Base-by-base conservation (phyloP, 2,329 filamentous ascomycete genomes). In the Orbilia ellipsospora region DNA sequence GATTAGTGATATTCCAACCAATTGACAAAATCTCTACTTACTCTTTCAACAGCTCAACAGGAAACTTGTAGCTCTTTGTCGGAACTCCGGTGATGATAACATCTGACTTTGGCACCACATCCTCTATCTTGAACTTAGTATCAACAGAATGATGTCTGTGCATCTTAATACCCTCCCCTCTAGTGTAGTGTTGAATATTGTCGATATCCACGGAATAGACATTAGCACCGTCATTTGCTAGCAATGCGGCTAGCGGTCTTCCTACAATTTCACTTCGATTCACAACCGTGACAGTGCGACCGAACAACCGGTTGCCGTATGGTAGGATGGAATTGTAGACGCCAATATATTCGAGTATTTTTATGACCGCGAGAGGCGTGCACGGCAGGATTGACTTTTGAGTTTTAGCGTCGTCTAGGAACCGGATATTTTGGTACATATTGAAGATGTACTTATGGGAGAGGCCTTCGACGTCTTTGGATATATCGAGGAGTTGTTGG, bases 391-490 rank as follows among this genome's bases (percentile, higher is more conserved):
- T 92, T 57, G 91, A 96, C 85, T 99, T 98, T 82, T 92, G 92
- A 72, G 85, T 86, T 82, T 93, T 92, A 51, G 86, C 83, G 3
- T 90, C 90, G 83, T 99, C 95, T 68, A 99, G 87, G 85, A 94
- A 98, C 78, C 95, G 92, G 80, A 96, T 89, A 85, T 99, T 99
- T 86, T 97, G 92, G 85, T 98, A 99, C 94, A 99, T 97, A 87
- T 99, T 99, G 88, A 94, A 94, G 81, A 98, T 91, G 84, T 98
- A 94, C 81, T 90, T 90, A 83, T 97, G 94, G 80, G 91, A 93
- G 72, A 99, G 88, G 42, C 95, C 95, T 83, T 99, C 95, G 78
- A 99, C 94, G 81, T 99, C 95, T 84, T 99, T 98, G 82, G 88
- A 85, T 51, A 97, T 87, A 68, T 92, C 90, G 68, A 97, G 93